These are phyloP conservation scores for Graphium sp. DNA, from an alignment of 2,329 filamentous ascomycete species.

Conservation along the genomic window DNA sequence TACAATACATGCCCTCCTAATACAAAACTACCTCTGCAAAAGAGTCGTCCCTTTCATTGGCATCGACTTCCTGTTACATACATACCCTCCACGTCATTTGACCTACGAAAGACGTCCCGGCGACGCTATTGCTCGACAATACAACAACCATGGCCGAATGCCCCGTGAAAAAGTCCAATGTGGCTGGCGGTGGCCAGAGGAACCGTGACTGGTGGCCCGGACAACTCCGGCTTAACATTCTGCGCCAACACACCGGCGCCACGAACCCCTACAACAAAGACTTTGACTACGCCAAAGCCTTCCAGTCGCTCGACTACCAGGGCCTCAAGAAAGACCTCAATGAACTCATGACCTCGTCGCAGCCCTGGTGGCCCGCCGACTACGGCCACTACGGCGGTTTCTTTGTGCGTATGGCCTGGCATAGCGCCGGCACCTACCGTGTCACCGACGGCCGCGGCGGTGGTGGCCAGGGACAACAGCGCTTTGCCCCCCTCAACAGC, in stretches of 20 bases:
- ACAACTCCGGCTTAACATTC: slow-evolving; percentile 48
- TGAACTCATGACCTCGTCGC: slow-evolving; percentile 59
- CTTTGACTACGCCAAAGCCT: slow-evolving; percentile 57
- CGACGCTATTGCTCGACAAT: no score
- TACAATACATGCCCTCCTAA: no score
- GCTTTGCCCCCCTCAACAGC: slow-evolving; percentile 64
- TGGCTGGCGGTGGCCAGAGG: slow-evolving; percentile 45
- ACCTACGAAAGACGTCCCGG: no score
- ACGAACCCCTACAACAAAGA: slow-evolving; percentile 48
- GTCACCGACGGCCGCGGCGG: slow-evolving; percentile 60
- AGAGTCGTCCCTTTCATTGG: no score
- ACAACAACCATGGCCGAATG: slow-evolving; percentile 15
- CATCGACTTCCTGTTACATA: no score
- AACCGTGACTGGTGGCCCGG: slow-evolving; percentile 65
- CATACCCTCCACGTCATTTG: no score
- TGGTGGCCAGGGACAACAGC: slow-evolving; percentile 58
- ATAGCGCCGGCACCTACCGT: slow-evolving; percentile 65
- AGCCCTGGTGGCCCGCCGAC: slow-evolving; percentile 71
- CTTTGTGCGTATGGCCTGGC: slow-evolving; percentile 70
- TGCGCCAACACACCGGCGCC: slow-evolving; percentile 50
- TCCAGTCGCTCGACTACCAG: slow-evolving; percentile 55
- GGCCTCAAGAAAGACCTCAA: slow-evolving; percentile 58
- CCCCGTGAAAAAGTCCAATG: slow-evolving; percentile 17
- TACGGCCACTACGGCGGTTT: slow-evolving; percentile 69
- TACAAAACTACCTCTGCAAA: no score